Conservation (phyloP, 306 rosid species). For the Nissolia schottii region DNA sequence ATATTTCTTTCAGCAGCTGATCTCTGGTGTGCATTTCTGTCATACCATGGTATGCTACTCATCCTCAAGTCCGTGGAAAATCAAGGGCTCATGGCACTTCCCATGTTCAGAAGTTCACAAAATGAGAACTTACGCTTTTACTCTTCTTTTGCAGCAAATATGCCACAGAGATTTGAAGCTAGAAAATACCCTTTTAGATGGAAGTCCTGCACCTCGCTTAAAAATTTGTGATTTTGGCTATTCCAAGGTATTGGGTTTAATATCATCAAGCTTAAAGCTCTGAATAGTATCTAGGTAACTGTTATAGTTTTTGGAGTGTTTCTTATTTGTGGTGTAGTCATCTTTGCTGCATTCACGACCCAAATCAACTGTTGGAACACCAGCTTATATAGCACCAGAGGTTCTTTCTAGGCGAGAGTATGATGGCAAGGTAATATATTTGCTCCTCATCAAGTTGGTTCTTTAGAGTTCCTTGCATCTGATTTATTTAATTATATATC, state of each 20-base stretch:
- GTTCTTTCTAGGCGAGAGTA: slow-evolving; percentile 61
- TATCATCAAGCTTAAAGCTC: slow-evolving; percentile 2
- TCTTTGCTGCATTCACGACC: slow-evolving; percentile 66
- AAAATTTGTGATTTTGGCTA: slow-evolving; percentile 70
- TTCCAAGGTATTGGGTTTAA: slow-evolving; percentile 43
- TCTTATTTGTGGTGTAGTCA: slow-evolving; percentile 38
- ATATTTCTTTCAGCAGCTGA: slow-evolving; percentile 75
- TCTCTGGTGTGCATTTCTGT: slow-evolving; percentile 60
- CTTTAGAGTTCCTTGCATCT: slow-evolving; percentile 3
- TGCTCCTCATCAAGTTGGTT: neutral
- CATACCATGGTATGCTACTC: slow-evolving; percentile 48
- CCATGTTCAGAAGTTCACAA: neutral
- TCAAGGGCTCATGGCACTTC: neutral
- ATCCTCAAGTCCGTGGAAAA: neutral
- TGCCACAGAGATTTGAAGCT: slow-evolving; percentile 65
- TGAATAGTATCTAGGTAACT: neutral
- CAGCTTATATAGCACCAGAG: slow-evolving; percentile 69
- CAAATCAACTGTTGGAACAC: slow-evolving; percentile 67
- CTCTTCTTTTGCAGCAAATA: slow-evolving; percentile 45
- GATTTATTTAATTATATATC: neutral
- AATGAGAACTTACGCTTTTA: neutral
- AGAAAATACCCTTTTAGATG: slow-evolving; percentile 62
- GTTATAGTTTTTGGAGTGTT: neutral
- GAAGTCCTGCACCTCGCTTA: slow-evolving; percentile 69
- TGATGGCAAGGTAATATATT: slow-evolving; percentile 54